phyloP scores from a whole-genome alignment of 305 asterid species.

The Solanum hybrid region DNA sequence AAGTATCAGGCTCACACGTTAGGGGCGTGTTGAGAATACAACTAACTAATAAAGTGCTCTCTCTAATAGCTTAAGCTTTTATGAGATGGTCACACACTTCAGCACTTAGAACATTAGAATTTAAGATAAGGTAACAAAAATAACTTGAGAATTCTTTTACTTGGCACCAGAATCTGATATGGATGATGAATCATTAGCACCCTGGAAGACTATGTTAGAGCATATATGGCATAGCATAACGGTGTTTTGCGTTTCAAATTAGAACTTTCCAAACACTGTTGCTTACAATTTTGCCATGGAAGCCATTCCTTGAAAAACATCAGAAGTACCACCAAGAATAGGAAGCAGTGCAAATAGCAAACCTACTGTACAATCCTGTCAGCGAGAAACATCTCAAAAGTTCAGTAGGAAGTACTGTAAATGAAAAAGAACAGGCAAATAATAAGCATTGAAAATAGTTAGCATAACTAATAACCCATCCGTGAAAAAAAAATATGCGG shows the following conservation, averaged over 20 bases:
- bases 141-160: neutral
- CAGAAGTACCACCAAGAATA: slow-evolving; percentile 77
- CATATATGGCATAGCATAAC: neutral
- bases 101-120: neutral
- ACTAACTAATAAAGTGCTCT: too few relatives aligned
- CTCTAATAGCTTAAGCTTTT: neutral
- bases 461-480: neutral
- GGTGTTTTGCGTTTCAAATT: neutral
- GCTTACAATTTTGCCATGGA: slow-evolving; percentile 67
- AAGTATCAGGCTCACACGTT: neutral
- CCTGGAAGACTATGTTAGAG: neutral
- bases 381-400: slow-evolving; percentile 21
- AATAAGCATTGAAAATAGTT: neutral
- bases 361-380: slow-evolving; percentile 79
- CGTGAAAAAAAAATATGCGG: neutral
- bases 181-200: neutral
- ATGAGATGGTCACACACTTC: neutral
- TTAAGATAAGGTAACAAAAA: neutral
- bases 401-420: slow-evolving; percentile 4
- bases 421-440: neutral
- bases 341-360: slow-evolving; percentile 84
- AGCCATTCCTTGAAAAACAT: slow-evolving; percentile 59
- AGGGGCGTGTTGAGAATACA: neutral
- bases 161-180: neutral
- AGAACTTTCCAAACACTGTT: neutral